phyloP scores from a whole-genome alignment of 2,329 filamentous ascomycete genomes.

The Exophiala aquamarina region DNA sequence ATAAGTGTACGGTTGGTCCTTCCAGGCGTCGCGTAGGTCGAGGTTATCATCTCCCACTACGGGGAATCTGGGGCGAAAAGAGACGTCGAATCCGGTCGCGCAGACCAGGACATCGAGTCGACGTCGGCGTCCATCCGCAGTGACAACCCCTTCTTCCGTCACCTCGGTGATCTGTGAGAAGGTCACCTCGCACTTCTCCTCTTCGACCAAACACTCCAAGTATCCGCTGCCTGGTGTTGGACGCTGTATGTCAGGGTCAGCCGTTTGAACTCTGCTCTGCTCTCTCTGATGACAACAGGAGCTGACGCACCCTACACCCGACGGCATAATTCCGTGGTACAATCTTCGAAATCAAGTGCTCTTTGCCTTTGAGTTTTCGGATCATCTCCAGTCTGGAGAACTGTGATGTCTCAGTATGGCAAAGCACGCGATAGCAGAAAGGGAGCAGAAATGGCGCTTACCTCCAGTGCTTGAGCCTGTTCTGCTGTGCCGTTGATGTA shows the following conservation, averaged over 20 bases:
- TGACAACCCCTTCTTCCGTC: conserved; percentile 26
- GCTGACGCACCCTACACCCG: conserved; percentile 30
- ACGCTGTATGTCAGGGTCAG: conserved; percentile 38
- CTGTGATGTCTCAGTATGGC: too few relatives aligned
- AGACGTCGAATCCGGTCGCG: conserved; percentile 39
- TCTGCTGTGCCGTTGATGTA: too few relatives aligned
- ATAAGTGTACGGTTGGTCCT: conserved; percentile 33
- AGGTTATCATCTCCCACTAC: conserved; percentile 31
- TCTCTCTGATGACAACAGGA: too few relatives aligned
- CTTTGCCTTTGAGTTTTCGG: too few relatives aligned
- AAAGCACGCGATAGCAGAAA: too few relatives aligned
- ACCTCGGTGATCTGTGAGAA: too few relatives aligned
- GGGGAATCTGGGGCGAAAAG: conserved; percentile 34
- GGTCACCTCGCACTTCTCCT: conserved; percentile 36
- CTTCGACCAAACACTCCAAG: conserved; percentile 22
- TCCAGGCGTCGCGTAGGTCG: conserved; percentile 29
- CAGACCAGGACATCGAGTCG: conserved; percentile 36
- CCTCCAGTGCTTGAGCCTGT: too few relatives aligned
- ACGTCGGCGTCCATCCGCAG: conserved; percentile 31
- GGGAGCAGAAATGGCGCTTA: too few relatives aligned
- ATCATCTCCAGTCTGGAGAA: too few relatives aligned
- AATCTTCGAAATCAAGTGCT: too few relatives aligned
- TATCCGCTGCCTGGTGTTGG: conserved; percentile 47
- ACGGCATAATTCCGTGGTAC: conserved; percentile 16
- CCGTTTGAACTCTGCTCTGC: too few relatives aligned